Conservation (phyloP, 2,329 filamentous ascomycete species). For the Sclerotinia minor region DNA sequence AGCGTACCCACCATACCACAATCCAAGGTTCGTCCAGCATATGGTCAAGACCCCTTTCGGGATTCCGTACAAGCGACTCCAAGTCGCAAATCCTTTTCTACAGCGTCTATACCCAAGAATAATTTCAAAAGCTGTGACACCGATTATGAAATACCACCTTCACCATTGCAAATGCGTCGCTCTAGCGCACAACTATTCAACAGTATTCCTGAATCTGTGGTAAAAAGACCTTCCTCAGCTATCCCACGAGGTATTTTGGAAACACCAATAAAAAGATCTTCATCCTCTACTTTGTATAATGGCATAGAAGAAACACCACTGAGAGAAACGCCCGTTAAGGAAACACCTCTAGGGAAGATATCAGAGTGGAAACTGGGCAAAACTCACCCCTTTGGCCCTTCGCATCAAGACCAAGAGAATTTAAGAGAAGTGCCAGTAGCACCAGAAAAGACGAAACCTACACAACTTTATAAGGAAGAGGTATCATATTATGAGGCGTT, state of each 20-base stretch:
- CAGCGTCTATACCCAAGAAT: not conserved
- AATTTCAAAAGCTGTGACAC: not conserved
- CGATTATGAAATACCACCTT: conserved; percentile 30
- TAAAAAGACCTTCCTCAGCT: conserved; percentile 25
- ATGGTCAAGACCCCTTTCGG: conserved; percentile 31
- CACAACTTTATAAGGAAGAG: conserved; percentile 27
- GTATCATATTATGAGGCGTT: conserved; percentile 42
- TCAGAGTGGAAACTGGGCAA: conserved; percentile 27
- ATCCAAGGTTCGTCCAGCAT: conserved; percentile 31
- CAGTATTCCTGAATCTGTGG: conserved; percentile 33
- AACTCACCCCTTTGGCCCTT: conserved; percentile 29
- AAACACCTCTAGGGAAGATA: conserved; percentile 27
- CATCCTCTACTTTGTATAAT: not conserved
- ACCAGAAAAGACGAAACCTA: conserved; percentile 8
- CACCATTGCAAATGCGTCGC: conserved; percentile 35
- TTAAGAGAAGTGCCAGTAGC: conserved; percentile 5
- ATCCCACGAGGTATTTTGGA: conserved; percentile 33
- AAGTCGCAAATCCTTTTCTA: conserved; percentile 31
- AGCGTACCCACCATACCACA: conserved; percentile 38
- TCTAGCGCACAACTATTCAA: conserved; percentile 38
- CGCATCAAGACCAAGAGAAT: conserved; percentile 34
- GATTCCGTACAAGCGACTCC: conserved; percentile 39
- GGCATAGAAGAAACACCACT: conserved; percentile 22
- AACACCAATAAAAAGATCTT: conserved; percentile 36
- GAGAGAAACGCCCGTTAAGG: conserved; percentile 37